These are phyloP conservation scores for Papilionanthe hybrid DNA, from an alignment of 116 monocot genomes.

Conservation along the genomic window DNA sequence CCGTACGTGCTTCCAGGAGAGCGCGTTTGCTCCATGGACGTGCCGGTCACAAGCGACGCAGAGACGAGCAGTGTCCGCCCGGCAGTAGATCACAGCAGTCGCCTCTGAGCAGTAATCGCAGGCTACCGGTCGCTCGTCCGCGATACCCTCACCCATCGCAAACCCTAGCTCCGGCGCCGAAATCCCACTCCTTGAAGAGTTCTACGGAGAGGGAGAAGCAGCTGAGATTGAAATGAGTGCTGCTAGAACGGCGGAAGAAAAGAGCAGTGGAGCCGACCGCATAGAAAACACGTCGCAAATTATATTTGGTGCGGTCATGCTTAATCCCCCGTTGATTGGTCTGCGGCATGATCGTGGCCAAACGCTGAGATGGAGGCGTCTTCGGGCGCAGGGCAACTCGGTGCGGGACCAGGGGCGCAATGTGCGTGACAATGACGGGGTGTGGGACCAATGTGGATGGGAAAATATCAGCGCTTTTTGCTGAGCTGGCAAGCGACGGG, in stretches of 20 bases:
- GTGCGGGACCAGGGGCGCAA: no score
- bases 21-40: conserved; percentile 66
- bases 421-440: no score
- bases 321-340: neutral
- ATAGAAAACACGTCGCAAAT: no score
- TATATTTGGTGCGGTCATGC: neutral
- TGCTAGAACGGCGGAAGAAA: no score
- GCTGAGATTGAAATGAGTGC: neutral
- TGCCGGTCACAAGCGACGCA: conserved; percentile 65
- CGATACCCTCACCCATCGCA: neutral
- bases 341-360: no score
- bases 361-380: no score
- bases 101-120: conserved; percentile 60
- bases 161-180: conserved; percentile 7
- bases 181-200: no score
- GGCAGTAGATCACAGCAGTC: conserved; percentile 56
- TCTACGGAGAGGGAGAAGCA: no score
- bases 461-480: conserved; percentile 25
- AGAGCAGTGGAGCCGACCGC: no score
- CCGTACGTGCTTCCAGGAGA: conserved; percentile 58
- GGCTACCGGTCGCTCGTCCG: neutral
- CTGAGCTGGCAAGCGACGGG: conserved; percentile 14
- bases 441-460: neutral
- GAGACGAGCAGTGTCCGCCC: conserved; percentile 61
- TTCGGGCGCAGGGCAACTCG: no score